Conservation (phyloP, 495 filamentous ascomycete genomes). For the Achaetomiella virescens region DNA sequence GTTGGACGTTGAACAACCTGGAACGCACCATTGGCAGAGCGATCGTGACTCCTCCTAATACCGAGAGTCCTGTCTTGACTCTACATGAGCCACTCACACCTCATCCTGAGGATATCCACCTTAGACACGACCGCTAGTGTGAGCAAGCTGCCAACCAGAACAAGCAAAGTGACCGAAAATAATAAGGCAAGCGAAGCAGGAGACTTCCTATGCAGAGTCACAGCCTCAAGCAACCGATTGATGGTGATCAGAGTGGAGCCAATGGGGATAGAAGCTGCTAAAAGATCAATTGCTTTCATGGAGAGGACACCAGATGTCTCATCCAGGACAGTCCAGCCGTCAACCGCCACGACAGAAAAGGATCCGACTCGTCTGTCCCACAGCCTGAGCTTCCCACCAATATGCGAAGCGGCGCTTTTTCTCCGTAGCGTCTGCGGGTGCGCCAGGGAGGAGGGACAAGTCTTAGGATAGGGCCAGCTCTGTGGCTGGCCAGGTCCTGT, state of each 20-base stretch:
- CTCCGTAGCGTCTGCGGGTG: not conserved
- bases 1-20: too few species aligned
- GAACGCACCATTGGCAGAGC: too few species aligned
- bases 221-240: not conserved
- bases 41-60: too few species aligned
- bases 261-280: not conserved
- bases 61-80: too few species aligned
- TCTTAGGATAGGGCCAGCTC: not conserved
- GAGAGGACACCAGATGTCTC: not conserved
- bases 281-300: too few species aligned
- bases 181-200: not conserved
- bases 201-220: not conserved
- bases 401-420: not conserved
- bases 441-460: not conserved
- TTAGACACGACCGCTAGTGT: too few species aligned
- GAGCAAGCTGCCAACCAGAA: too few species aligned
- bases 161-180: not conserved
- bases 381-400: not conserved
- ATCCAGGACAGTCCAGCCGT: not conserved
- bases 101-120: too few species aligned
- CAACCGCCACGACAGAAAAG: slow-evolving; percentile 4
- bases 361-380: slow-evolving; percentile 3
- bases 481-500: not conserved
- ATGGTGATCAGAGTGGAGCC: not conserved
- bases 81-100: too few species aligned